These are phyloP conservation scores for Stephania cephalantha DNA, from an alignment of 164 flowering plant species.

Conservation along the genomic window DNA sequence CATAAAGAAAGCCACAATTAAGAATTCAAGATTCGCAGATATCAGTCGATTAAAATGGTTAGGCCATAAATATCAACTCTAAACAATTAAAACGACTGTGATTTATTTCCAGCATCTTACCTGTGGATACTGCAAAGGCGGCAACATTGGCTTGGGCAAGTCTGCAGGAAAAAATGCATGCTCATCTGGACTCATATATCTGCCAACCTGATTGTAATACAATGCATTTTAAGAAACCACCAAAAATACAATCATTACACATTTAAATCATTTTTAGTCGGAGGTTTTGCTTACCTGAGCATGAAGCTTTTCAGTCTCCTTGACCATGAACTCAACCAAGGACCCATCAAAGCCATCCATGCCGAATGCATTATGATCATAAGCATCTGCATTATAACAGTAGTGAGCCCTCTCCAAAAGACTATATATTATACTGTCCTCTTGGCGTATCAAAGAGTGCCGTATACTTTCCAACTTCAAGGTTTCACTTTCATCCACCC, in stretches of 20 bases:
- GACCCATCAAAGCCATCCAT: conserved; percentile 72
- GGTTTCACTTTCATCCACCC: conserved; percentile 73
- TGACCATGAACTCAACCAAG: conserved; percentile 71
- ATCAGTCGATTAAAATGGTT: not conserved
- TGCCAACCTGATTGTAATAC: conserved; percentile 53
- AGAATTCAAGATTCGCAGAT: not conserved
- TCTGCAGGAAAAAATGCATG: conserved; percentile 82
- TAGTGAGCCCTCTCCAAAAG: conserved; percentile 86
- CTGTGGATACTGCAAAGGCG: conserved; percentile 81
- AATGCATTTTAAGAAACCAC: conserved; percentile 2
- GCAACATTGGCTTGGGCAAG: conserved; percentile 71
- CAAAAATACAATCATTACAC: not conserved
- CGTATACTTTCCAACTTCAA: conserved; percentile 77
- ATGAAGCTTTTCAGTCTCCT: conserved; percentile 89
- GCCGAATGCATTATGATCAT: conserved; percentile 50
- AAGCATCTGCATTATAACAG: conserved; percentile 64
- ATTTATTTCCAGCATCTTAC: conserved; percentile 23
- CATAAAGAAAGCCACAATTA: not conserved
- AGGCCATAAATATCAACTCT: not conserved
- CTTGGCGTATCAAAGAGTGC: conserved; percentile 72
- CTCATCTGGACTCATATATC: conserved; percentile 93
- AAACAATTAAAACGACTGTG: not conserved
- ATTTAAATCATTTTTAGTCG: not conserved
- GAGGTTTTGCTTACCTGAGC: conserved; percentile 46
- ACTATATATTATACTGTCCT: conserved; percentile 87